phyloP scores from a whole-genome alignment of 202 grass and related monocot genomes.

The Eragrostis tef region DNA sequence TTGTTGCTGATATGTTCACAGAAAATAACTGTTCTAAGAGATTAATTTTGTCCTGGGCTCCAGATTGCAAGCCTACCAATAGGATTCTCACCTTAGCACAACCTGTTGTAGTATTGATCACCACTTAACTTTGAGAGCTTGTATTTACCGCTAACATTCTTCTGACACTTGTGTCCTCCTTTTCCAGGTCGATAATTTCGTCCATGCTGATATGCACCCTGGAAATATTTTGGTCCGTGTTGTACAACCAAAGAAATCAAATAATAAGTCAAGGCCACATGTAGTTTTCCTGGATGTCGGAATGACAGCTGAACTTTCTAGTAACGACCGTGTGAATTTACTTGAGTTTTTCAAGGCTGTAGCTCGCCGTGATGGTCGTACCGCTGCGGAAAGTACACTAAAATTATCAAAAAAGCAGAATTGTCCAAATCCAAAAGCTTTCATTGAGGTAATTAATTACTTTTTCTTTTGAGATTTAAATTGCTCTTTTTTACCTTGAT shows the following conservation, averaged over 20 bases:
- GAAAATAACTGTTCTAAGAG: background rate
- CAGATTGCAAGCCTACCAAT: background rate
- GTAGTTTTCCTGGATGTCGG: constrained; percentile 97
- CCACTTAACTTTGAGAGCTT: constrained; percentile 17
- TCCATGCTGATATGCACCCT: constrained; percentile 99
- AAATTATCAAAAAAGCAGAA: constrained; percentile 90
- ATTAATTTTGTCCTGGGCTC: background rate
- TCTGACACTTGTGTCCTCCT: constrained; percentile 11
- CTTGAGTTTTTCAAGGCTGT: constrained; percentile 96
- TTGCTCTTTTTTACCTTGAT: background rate
- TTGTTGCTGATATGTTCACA: background rate
- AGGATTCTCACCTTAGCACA: constrained; percentile 10
- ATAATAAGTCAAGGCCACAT: constrained; percentile 89
- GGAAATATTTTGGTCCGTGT: constrained; percentile 97
- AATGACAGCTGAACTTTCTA: constrained; percentile 97
- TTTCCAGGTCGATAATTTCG: constrained; percentile 96
- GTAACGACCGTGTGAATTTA: constrained; percentile 86
- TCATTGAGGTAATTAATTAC: constrained; percentile 73
- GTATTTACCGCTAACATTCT: constrained; percentile 35
- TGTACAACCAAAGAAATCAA: constrained; percentile 59
- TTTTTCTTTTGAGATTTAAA: background rate
- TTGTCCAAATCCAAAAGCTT: constrained; percentile 93
- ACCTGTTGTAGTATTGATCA: constrained; percentile 19
- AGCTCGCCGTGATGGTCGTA: constrained; percentile 81
- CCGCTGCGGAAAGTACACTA: constrained; percentile 79